phyloP scores from a whole-genome alignment of 83 land plant species.

The Picea abies region DNA sequence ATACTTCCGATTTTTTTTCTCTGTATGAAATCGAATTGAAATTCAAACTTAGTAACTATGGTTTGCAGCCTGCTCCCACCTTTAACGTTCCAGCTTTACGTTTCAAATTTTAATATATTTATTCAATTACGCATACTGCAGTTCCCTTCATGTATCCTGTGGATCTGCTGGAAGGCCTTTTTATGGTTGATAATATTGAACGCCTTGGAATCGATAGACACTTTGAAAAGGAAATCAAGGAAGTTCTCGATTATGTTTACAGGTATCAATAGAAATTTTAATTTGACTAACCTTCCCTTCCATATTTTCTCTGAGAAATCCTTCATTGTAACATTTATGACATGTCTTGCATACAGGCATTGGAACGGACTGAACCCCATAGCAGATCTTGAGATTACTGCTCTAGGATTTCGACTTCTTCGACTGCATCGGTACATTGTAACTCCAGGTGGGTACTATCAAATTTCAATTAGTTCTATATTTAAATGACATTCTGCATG shows the following conservation, averaged over 20 bases:
- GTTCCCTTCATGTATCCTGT: background rate
- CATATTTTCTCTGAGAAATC: too few species aligned
- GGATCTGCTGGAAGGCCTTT: conserved; percentile 5
- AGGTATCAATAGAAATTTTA: background rate
- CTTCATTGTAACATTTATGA: background rate
- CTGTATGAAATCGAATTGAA: too few species aligned
- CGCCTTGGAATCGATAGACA: background rate
- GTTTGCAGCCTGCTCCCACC: too few species aligned
- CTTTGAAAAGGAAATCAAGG: conserved; percentile 1
- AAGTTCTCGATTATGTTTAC: background rate
- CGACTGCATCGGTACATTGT: background rate
- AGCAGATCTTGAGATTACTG: background rate
- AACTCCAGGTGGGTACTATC: background rate
- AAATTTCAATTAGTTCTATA: too few species aligned
- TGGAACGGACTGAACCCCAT: background rate
- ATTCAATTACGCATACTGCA: background rate
- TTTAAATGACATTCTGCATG: too few species aligned
- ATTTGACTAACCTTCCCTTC: background rate
- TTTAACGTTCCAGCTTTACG: too few species aligned
- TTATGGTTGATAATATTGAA: background rate
- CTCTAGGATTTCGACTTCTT: background rate
- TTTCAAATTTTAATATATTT: too few species aligned
- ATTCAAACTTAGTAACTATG: too few species aligned
- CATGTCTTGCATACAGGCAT: background rate
- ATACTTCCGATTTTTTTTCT: too few species aligned